Evolutionary conservation across 2,329 filamentous ascomycete genomes (phyloP).

Genomic region (Drechslera avenae): DNA sequence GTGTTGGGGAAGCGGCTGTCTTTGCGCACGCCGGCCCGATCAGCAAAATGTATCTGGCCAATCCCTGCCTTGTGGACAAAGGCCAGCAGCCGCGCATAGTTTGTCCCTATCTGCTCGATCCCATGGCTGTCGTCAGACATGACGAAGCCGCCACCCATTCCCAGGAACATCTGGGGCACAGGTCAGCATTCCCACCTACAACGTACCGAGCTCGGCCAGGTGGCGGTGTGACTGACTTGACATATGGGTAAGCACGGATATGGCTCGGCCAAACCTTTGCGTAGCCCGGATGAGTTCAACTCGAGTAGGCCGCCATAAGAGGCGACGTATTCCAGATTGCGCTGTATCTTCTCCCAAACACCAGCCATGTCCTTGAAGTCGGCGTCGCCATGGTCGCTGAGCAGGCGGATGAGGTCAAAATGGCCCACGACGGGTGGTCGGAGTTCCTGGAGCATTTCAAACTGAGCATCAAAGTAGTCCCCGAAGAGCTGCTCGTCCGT

Average conservation of each 20-base stretch:
- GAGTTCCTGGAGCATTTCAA: slow-evolving; percentile 75
- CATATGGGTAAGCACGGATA: slow-evolving; percentile 84
- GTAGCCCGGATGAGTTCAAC: slow-evolving; percentile 82
- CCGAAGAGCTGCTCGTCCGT: slow-evolving; percentile 70
- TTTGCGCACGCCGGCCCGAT: slow-evolving; percentile 26
- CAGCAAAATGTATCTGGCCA: slow-evolving; percentile 56
- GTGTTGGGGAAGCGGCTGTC: slow-evolving; percentile 43
- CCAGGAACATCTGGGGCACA: slow-evolving; percentile 67
- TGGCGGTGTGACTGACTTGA: slow-evolving; percentile 60
- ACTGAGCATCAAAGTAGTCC: slow-evolving; percentile 87
- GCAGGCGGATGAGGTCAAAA: slow-evolving; percentile 86
- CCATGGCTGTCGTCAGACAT: slow-evolving; percentile 96
- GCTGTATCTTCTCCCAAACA: slow-evolving; percentile 74
- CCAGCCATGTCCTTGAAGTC: slow-evolving; percentile 62
- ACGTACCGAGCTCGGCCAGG: slow-evolving; percentile 6
- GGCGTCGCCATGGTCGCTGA: slow-evolving; percentile 70
- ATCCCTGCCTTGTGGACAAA: slow-evolving; percentile 73
- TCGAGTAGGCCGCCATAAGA: slow-evolving; percentile 83
- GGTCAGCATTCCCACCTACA: slow-evolving; percentile 19
- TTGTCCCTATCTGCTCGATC: slow-evolving; percentile 82
- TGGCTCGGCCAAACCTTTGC: slow-evolving; percentile 89
- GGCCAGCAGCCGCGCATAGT: slow-evolving; percentile 72
- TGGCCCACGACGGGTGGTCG: slow-evolving; percentile 84
- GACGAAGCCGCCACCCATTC: slow-evolving; percentile 78
- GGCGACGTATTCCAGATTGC: slow-evolving; percentile 75